Base-by-base conservation (phyloP, 176 grass and related monocot species). In the Dactylis glomerata region DNA sequence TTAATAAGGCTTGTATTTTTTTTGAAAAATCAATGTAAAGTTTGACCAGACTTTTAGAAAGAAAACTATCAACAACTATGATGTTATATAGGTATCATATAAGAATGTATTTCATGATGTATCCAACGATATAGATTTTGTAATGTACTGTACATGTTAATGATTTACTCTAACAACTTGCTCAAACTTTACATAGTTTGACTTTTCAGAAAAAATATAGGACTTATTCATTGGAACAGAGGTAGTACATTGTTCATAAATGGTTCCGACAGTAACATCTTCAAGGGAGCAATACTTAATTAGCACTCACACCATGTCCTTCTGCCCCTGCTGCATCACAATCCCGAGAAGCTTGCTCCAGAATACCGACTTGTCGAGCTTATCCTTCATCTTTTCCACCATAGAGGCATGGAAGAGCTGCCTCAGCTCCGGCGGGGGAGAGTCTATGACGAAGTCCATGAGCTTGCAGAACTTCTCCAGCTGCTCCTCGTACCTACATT, bases 391-490 rank as follows among this genome's bases (percentile, higher is more conserved):
- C 85, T 81, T 91, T 72, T 84, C 89, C 16, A 88, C 68, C 85
- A 96, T 71, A 8, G 93, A 92, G 14, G 72, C 7, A 12, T 77
- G 52, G 75, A 76, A 68, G 42, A 92, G 86, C 70, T 94, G 86
- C 79, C 83, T 86, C 59, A 83, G 19, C 84, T 98, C 93, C 1
- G 93, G 96, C 7, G 93, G 85, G 45, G 89, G 77, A 12, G 91
- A 92, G 83, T 98, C 96, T 67, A 98, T 86, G 61, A 96, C 82
- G 50, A 92, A 96, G 91, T 98, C 96, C 96, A 96, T 95, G 82
- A 95, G 91, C 73, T 90, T 87, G 82, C 93, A 98, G 78, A 95
- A 98, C 59, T 87, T 85, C 74, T 92, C 91, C 57, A 95, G 86
- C 77, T 94, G 90, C 88, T 86, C 73, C 84, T 98, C 96, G 27